Percentiles rank a stretch among this genome's conserved stretches.
Conservation (phyloP, 805 yeast species). For the Sugiyamaella qingdaonensis region DNA sequence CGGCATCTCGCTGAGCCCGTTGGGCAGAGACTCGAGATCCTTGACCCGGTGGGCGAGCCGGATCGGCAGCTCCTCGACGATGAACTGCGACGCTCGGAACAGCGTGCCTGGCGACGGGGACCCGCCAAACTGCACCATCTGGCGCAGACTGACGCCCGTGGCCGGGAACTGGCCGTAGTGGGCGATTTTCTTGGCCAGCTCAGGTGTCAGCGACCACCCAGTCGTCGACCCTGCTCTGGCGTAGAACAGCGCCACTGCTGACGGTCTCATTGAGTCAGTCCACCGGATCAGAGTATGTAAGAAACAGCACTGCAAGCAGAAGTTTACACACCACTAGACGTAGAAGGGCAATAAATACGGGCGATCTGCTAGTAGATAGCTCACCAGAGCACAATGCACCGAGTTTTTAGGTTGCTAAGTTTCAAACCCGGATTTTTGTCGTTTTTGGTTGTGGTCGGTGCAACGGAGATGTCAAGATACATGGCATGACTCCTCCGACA, state of each 20-base stretch:
- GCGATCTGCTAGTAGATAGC: too few relatives aligned
- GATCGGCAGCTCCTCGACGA: conserved; percentile 82
- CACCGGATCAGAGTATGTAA: neutral
- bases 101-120: conserved; percentile 72
- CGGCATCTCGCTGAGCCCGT: conserved; percentile 67
- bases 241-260: conserved; percentile 2
- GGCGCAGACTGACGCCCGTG: conserved; percentile 77
- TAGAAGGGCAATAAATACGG: too few relatives aligned
- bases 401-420: too few relatives aligned
- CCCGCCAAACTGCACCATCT: conserved; percentile 89
- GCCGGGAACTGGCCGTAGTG: conserved; percentile 71
- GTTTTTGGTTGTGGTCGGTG: too few relatives aligned
- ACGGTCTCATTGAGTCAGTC: conserved; percentile 4
- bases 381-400: too few relatives aligned
- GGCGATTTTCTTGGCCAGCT: conserved; percentile 52
- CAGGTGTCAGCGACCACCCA: conserved; percentile 34
- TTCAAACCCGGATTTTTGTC: too few relatives aligned
- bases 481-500: neutral
- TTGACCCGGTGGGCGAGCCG: conserved; percentile 81
- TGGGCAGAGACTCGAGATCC: conserved; percentile 76
- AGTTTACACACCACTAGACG: too few relatives aligned
- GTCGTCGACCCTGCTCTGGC: conserved; percentile 9
- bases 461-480: too few relatives aligned
- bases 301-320: neutral
- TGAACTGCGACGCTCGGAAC: conserved; percentile 78